Base-by-base conservation (phyloP, 768 basidiomycete genomes). In the Trametes cinnabarina region DNA sequence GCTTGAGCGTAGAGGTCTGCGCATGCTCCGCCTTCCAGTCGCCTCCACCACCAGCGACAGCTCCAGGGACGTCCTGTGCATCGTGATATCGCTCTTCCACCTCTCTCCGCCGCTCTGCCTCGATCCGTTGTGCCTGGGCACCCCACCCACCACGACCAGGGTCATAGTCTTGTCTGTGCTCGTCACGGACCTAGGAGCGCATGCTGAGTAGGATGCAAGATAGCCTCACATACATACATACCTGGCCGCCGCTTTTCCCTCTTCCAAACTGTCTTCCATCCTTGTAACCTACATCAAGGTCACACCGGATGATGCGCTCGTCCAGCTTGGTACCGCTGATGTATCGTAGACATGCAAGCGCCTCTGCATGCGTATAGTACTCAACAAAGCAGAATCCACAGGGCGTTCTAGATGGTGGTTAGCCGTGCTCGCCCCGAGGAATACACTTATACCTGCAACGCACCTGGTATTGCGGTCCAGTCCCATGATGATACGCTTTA, bases 271-370 rank as follows among this genome's bases (percentile, higher is more conserved):
- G 97, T 61, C 97, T 79, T 14, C 96, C 96, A 69, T 99, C 97
- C 68, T 86, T 86, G 74, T 98, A 99, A 6, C 97, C 97, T 25
- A 94, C 79, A 77, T 99, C 97, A 68, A 99, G 77, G 77, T 99
- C 97, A 68, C 95, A 98, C 46, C 97, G 90, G 62, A 99, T 96
- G 65, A 99, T 92, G 32, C 97, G 90, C 74, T 99, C 97, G 73
- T 99, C 97, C 20, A 99, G 85, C 76, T 98, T 98, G 34, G 95
- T 94, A n/a, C 96, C 97, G 49, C 91, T 94, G 66, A 98, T 84
- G 72, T 97, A 95, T 47, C 89, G 86, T 83, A 98, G 87, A 61
- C 89, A 87, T 40, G 94, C 91, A 39, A 97, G 78, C 17, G 97
- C 96, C 73, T 98, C 95, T 5, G 86, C 79, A 68, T 98, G 94